Evolutionary conservation across 192 early-diverging fungal species (phyloP), one percentile per base, ranked within the genome.

Genomic region (Mortierella hygrophila): DNA sequence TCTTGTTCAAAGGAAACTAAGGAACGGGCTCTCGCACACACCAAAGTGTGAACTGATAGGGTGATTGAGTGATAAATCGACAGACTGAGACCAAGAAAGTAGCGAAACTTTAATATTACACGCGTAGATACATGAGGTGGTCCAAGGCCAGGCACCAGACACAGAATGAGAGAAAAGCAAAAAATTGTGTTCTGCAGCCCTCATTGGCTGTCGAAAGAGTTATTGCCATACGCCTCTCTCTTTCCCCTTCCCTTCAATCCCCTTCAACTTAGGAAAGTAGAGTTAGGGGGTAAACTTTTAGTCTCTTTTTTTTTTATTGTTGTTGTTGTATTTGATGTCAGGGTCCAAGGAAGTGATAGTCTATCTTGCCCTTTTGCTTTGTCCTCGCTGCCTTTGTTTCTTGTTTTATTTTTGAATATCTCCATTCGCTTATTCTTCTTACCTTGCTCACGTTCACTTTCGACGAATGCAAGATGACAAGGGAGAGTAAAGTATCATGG

Each of bases 231-330:
- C 60, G 32, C 11, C 29, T 32, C 57, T 9, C 57, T 60, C n/a
- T 60, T 60, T n/a, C 0, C 57, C 44, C 11, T 46, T 46, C 13
- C 44, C 10, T 46, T 46, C 44, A 46, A 15, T 60, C 23, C n/a
- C n/a, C 26, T 60, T 32, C 26, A 32, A 46, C 71, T 0, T 44
- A 52, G 44, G 44, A 18, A 65, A 65, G 26, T 32, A 65, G 60
- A 40, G 57, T 32, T 63, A 65, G 40, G 57, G 55, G 13, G 75
- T 44, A 6, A 60, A 65, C 57, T 63, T 41, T 76, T 75, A 63
- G 15, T 60, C 18, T 65, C 60, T 10, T 37, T 55, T 23, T 32
- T 38, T 57, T 60, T 35, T 35, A 35, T 35, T 1, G 44, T 4
- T 23, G 52, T 32, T 65, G n/a, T 42, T 63, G 29, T 65, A 1